Evolutionary conservation across 179 eudicot genomes (phyloP).

Genomic region (Spergularia azorica): DNA sequence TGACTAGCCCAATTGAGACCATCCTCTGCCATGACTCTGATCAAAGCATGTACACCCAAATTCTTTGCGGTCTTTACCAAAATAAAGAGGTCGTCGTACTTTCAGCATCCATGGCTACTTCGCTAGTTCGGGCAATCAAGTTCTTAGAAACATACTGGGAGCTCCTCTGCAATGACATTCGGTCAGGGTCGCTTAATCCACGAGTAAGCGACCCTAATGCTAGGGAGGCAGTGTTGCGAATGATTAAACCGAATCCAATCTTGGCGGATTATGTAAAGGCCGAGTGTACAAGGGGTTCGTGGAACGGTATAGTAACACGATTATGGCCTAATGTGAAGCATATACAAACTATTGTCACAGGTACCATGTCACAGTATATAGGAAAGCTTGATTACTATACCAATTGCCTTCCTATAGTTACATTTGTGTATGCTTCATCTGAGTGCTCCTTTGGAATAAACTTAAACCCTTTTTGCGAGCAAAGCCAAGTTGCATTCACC

Average conservation of each 20-base stretch:
- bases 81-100: slow-evolving; percentile 52
- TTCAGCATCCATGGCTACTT: slow-evolving; percentile 53
- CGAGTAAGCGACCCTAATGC: too few species aligned
- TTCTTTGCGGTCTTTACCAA: slow-evolving; percentile 57
- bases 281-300: slow-evolving; percentile 18
- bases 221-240: neutral
- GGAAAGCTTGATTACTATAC: too few species aligned
- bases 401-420: too few species aligned
- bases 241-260: slow-evolving; percentile 28
- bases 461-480: too few species aligned
- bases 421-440: too few species aligned
- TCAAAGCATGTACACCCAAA: slow-evolving; percentile 69
- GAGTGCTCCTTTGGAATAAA: too few species aligned
- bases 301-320: slow-evolving; percentile 19
- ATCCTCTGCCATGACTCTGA: slow-evolving; percentile 58
- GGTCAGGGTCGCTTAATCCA: too few species aligned
- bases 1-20: slow-evolving; percentile 63
- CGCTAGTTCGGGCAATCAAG: slow-evolving; percentile 17
- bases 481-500: too few species aligned
- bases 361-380: too few species aligned
- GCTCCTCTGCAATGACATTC: slow-evolving; percentile 26
- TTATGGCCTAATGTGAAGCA: too few species aligned
- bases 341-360: too few species aligned
- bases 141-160: slow-evolving; percentile 62
- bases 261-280: slow-evolving; percentile 20